Base-by-base conservation (phyloP, 129 eudicot species). In the Escallonia rubra region DNA sequence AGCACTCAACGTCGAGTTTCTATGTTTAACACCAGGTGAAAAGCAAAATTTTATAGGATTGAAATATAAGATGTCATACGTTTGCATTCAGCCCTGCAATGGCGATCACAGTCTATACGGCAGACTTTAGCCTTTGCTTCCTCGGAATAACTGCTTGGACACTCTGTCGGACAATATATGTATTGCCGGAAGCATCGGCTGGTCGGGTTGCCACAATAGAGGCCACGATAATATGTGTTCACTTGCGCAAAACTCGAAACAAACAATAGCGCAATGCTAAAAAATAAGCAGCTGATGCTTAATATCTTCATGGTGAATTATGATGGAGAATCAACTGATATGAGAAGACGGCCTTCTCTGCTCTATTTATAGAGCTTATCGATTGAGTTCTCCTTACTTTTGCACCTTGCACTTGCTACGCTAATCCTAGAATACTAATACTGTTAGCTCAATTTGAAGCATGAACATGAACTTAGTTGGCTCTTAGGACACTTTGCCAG, bases 71-170 rank as follows among this genome's bases (percentile, higher is more conserved):
- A 58, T 12, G 4, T 3, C 4, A 55, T 65, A 58, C 74, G 43
- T 71, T 50, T 75, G 75, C 85, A 75, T 52, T 75, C 67, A 44
- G 81, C 60, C 11, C 45, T 72, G 85, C 85, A 80, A 43, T 67
- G 85, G 0, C 79, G 72, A 49, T 76, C 73, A 16, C 88, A 83
- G 59, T 79, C 78, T 41, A 79, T 62, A 16, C 56, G 77, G 11
- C 85, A 83, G 67, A 77, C 85, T 70, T 79, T 83, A 45, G 74
- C 77, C 12, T 57, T 48, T 1, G 82, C 75, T 8, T 75, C 68
- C 11, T 72, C 57, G 48, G 85, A 76, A 43, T 57, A 59, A 39
- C 80, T 75, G 4, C 59, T 54, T 67, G 85, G 85, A 57, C 85
- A 80, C 48, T 80, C 81, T 0, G 81, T 61, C 6, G 75, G 81